Evolutionary conservation across 2,329 filamentous ascomycete genomes (phyloP).

Genomic region (Colletotrichum euphorbiae): DNA sequence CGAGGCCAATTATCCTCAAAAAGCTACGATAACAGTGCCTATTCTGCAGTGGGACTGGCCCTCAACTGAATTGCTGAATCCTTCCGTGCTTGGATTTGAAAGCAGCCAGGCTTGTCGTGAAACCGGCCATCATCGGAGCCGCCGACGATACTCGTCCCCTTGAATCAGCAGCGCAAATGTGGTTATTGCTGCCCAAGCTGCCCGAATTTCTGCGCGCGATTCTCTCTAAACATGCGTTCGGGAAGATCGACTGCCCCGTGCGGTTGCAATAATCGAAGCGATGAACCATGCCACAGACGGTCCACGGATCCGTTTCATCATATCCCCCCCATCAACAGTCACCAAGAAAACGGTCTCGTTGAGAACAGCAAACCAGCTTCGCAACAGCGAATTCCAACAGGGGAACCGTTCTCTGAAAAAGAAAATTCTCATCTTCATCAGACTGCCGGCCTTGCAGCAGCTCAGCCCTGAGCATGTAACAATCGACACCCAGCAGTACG

Average conservation of each 20-base stretch:
- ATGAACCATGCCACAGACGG: constrained; percentile 8
- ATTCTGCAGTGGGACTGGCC: too few species aligned
- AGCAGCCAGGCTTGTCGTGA: too few species aligned
- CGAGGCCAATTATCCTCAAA: too few species aligned
- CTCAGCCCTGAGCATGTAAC: constrained; percentile 7
- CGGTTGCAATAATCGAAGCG: neutral
- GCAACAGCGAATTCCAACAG: neutral
- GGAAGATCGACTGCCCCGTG: constrained; percentile 8
- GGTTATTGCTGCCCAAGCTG: neutral
- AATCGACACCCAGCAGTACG: neutral
- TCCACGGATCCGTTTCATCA: neutral
- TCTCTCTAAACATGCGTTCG: constrained; percentile 5
- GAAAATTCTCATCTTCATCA: neutral
- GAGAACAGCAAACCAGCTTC: neutral
- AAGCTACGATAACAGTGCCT: too few species aligned
- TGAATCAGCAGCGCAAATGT: neutral
- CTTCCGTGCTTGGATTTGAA: too few species aligned
- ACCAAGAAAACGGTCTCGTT: neutral
- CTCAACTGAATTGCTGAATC: too few species aligned
- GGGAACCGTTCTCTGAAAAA: neutral
- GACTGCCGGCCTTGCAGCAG: neutral
- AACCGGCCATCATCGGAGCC: too few species aligned
- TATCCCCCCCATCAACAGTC: neutral
- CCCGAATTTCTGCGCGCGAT: neutral
- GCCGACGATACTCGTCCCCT: too few species aligned